A percentile compares a stretch with the other conserved stretches of the same genome.
Evolutionary conservation across 495 filamentous ascomycete species (phyloP).

Genomic region (Cenococcum geophilum): DNA sequence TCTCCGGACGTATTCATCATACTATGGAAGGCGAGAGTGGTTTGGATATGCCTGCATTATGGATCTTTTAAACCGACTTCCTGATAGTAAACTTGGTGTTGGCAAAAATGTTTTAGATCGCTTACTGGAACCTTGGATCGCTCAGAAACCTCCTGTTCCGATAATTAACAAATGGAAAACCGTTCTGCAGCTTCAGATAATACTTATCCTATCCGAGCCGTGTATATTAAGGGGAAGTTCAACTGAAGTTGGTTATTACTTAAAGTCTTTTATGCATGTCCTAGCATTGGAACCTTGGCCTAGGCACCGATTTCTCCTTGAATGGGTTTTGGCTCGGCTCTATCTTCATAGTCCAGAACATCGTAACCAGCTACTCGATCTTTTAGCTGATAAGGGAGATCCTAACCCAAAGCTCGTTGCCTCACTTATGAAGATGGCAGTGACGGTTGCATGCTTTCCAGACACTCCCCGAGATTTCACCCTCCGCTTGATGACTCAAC

Average conservation of each 20-base stretch:
- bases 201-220: constrained; percentile 38
- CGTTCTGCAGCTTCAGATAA: constrained; percentile 41
- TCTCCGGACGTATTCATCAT: constrained; percentile 35
- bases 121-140: constrained; percentile 39
- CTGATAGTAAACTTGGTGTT: constrained; percentile 20
- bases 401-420: constrained; percentile 41
- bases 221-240: constrained; percentile 7
- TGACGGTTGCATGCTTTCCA: constrained; percentile 35
- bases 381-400: constrained; percentile 28
- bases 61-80: constrained; percentile 41
- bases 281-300: constrained; percentile 43
- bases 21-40: constrained; percentile 39
- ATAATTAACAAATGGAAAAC: constrained; percentile 44
- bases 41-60: constrained; percentile 42
- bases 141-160: constrained; percentile 38
- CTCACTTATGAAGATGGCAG: constrained; percentile 40
- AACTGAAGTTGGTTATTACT: constrained; percentile 19
- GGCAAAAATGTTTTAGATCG: constrained; percentile 31
- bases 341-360: constrained; percentile 32
- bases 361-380: constrained; percentile 14
- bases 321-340: constrained; percentile 43
- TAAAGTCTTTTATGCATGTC: constrained; percentile 31
- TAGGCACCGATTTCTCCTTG: constrained; percentile 41
- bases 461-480: constrained; percentile 32
- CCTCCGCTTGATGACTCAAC: constrained; percentile 27